Evolutionary conservation across 2,329 filamentous ascomycete genomes (phyloP).

Genomic region (Karstenula rhodostoma): DNA sequence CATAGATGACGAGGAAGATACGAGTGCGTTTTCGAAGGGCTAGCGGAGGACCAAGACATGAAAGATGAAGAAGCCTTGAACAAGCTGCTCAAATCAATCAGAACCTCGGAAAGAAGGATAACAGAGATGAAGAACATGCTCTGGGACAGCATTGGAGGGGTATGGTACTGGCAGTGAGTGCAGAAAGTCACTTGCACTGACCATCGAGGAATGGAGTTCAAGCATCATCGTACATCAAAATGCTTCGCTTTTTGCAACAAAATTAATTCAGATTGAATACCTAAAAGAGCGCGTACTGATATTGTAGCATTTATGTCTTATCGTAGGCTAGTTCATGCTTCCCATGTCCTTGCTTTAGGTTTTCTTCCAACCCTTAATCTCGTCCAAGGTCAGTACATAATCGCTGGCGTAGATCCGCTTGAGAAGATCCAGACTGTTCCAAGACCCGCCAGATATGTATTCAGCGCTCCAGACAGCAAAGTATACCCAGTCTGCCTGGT

Average conservation of each 20-base stretch:
- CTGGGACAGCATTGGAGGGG: not conserved
- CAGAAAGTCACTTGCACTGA: not conserved
- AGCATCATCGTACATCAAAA: not conserved
- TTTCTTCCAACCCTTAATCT: constrained; percentile 38
- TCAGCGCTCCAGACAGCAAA: constrained; percentile 58
- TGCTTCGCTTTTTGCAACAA: not conserved
- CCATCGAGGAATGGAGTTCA: not conserved
- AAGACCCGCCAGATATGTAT: constrained; percentile 53
- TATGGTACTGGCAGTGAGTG: not conserved
- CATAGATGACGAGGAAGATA: not conserved
- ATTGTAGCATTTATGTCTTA: not conserved
- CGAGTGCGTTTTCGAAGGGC: not conserved
- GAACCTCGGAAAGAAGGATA: not conserved
- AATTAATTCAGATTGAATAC: not conserved
- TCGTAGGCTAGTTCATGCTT: not conserved
- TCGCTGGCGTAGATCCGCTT: constrained; percentile 44
- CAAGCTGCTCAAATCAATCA: not conserved
- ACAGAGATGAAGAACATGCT: constrained; percentile 12
- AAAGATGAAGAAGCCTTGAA: not conserved
- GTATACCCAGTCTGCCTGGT: constrained; percentile 59
- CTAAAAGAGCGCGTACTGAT: not conserved
- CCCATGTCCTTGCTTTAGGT: not conserved
- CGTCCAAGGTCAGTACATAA: constrained; percentile 41
- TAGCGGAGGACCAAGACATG: not conserved
- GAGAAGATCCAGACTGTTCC: constrained; percentile 54